phyloP scores from a whole-genome alignment of 345 rosid species.

The Citrus cavaleriei region DNA sequence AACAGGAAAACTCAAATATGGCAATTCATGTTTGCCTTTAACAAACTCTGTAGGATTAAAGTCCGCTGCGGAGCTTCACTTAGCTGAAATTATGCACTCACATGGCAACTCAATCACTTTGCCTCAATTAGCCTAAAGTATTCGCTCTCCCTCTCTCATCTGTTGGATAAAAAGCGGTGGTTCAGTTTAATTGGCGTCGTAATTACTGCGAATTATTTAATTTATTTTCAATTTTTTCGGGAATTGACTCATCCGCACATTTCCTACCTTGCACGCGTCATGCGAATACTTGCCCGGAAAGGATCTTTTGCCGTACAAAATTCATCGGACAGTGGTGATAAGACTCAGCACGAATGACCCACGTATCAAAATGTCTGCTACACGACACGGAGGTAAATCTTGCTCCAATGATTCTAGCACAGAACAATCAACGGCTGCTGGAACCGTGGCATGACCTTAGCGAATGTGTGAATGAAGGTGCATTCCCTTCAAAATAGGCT shows the following conservation, averaged over 20 bases:
- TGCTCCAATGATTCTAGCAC: background rate
- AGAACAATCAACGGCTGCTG: background rate
- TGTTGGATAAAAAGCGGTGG: conserved; percentile 1
- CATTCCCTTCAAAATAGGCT: background rate
- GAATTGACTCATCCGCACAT: background rate
- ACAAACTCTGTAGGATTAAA: no score
- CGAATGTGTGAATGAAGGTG: background rate
- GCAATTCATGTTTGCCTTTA: no score
- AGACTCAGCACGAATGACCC: background rate
- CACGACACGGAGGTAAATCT: background rate
- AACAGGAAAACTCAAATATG: no score
- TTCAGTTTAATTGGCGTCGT: no score
- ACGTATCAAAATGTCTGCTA: background rate
- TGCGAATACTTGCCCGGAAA: background rate
- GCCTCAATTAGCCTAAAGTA: no score
- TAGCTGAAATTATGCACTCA: no score
- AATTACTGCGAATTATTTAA: no score
- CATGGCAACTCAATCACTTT: no score
- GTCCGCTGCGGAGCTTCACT: no score
- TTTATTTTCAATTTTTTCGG: background rate
- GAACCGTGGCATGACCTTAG: background rate
- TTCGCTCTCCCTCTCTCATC: background rate
- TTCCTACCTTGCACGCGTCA: background rate
- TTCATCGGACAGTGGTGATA: background rate
- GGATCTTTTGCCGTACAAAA: background rate